A percentile compares a stretch with the other conserved stretches of the same genome.
These are phyloP conservation scores for Xylaria arbuscula DNA, from an alignment of 2,329 filamentous ascomycete genomes.

Conservation along the genomic window DNA sequence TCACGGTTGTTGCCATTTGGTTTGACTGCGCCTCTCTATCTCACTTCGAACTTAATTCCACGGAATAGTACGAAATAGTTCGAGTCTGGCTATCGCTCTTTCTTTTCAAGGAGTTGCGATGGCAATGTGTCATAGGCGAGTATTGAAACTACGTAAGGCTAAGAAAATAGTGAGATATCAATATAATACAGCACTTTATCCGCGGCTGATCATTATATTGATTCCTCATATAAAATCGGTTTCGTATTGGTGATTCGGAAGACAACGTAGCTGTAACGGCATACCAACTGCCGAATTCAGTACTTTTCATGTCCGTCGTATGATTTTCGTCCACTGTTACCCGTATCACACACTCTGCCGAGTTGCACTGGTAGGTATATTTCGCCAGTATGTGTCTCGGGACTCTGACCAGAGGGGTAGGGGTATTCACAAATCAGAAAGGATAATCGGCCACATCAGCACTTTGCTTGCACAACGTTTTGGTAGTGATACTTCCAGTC, in stretches of 20 bases:
- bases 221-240: constrained; percentile 24
- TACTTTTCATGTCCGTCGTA: neutral
- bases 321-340: neutral
- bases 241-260: constrained; percentile 29
- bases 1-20: constrained; percentile 30
- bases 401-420: neutral
- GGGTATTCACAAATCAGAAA: neutral
- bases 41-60: neutral
- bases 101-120: neutral
- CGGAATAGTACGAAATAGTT: neutral
- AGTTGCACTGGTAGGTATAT: neutral
- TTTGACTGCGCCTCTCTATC: neutral
- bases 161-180: neutral
- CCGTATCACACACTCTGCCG: neutral
- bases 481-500: neutral
- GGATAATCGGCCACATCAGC: neutral
- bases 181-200: constrained; percentile 34
- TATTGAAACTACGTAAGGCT: neutral
- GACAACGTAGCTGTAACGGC: constrained; percentile 19
- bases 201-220: constrained; percentile 27
- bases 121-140: neutral
- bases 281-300: constrained; percentile 18
- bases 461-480: neutral
- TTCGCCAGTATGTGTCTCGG: neutral
- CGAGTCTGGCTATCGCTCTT: neutral